Percentiles rank a stretch among this genome's conserved stretches.
phyloP scores from a whole-genome alignment of 345 rosid species.

The Cochlearia excelsa region DNA sequence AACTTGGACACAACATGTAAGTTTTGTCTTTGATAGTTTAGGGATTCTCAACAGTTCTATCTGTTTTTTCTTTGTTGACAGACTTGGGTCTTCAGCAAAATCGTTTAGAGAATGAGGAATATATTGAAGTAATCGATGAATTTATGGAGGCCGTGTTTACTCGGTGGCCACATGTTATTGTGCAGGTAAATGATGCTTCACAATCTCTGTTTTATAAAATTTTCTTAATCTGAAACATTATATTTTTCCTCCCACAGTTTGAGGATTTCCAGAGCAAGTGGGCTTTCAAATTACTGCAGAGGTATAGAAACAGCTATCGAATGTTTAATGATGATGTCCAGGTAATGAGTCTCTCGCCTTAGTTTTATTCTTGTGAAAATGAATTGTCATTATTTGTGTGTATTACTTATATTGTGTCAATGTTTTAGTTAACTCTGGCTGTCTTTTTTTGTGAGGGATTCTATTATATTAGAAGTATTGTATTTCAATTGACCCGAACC shows the following conservation, averaged over 20 bases:
- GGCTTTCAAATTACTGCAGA: slow-evolving; percentile 96
- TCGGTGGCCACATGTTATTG: slow-evolving; percentile 97
- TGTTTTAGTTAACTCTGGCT: slow-evolving; percentile 6
- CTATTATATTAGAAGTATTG: slow-evolving; percentile 6
- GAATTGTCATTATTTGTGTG: slow-evolving; percentile 6
- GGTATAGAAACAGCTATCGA: slow-evolving; percentile 71
- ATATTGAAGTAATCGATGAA: slow-evolving; percentile 75
- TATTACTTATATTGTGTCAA: background rate
- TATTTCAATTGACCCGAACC: slow-evolving; percentile 3
- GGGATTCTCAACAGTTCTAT: slow-evolving; percentile 10
- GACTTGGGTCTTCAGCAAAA: slow-evolving; percentile 91
- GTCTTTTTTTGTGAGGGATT: no score
- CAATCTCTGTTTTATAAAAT: slow-evolving; percentile 20
- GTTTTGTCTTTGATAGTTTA: slow-evolving; percentile 3
- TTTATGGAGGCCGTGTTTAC: slow-evolving; percentile 98
- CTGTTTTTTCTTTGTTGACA: slow-evolving; percentile 39
- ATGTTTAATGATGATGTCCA: slow-evolving; percentile 99
- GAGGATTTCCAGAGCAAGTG: slow-evolving; percentile 99
- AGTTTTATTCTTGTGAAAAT: slow-evolving; percentile 1
- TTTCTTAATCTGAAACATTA: background rate
- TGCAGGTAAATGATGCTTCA: slow-evolving; percentile 57
- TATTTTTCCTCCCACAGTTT: slow-evolving; percentile 48
- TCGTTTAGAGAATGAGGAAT: slow-evolving; percentile 84
- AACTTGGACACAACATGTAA: background rate
- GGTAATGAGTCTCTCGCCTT: slow-evolving; percentile 45